Conservation (phyloP, 1,284 basidiomycete species). For the Leccinum huronense region DNA sequence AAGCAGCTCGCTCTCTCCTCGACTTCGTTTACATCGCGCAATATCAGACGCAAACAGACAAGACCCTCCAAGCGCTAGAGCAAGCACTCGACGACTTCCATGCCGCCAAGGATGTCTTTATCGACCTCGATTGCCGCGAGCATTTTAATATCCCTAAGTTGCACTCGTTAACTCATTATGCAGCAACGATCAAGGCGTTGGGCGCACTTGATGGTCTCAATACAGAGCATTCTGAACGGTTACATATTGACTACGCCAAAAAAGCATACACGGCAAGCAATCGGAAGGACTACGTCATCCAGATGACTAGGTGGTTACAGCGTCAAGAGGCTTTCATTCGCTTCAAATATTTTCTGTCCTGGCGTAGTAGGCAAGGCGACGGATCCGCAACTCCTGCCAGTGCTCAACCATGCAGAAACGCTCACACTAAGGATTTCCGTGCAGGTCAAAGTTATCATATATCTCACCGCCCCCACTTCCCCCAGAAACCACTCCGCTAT, state of each 20-base stretch:
- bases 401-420: background rate
- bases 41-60: background rate
- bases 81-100: background rate
- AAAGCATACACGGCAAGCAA: constrained; percentile 16
- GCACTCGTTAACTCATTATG: constrained; percentile 14
- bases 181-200: constrained; percentile 6
- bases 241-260: constrained; percentile 24
- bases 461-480: background rate
- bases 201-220: constrained; percentile 17
- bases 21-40: constrained; percentile 5
- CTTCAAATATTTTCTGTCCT: constrained; percentile 4
- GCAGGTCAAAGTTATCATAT: background rate
- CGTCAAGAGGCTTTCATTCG: constrained; percentile 11
- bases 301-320: constrained; percentile 10
- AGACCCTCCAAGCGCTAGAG: background rate
- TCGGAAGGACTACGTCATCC: constrained; percentile 12
- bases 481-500: background rate
- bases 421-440: background rate
- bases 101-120: background rate
- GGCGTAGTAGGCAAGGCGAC: background rate
- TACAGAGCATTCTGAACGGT: constrained; percentile 16
- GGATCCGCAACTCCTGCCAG: background rate
- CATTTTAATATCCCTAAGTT: constrained; percentile 16
- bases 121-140: background rate
- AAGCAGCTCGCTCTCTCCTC: rapidly evolving